Percentiles rank a stretch among this genome's conserved stretches.
Conservation (phyloP, 805 yeast species). For the Debaryomyces hansenii region DNA sequence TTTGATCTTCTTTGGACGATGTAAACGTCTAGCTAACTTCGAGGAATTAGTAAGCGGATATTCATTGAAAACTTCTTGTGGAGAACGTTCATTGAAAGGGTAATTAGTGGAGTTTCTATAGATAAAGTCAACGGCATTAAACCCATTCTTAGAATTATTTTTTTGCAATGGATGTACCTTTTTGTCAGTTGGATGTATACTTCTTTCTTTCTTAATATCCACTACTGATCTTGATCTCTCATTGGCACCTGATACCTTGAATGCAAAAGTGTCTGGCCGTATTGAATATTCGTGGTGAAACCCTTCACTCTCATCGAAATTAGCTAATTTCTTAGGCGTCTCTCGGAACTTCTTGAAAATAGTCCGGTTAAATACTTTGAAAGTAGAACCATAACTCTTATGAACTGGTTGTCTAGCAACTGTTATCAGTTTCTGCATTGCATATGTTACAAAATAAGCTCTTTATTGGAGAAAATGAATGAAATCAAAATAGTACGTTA, state of each 20-base stretch:
- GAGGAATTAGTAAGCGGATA: constrained; percentile 35
- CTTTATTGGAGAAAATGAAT: too few species aligned
- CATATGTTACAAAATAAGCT: too few species aligned
- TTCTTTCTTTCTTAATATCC: background rate
- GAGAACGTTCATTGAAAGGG: constrained; percentile 37
- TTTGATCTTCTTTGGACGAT: constrained; percentile 61
- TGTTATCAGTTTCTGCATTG: too few species aligned
- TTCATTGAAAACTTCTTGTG: constrained; percentile 38
- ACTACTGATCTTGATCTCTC: constrained; percentile 16
- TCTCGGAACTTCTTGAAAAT: constrained; percentile 3
- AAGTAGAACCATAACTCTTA: background rate
- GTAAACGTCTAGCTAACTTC: constrained; percentile 29
- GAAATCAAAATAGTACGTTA: too few species aligned
- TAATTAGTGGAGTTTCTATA: constrained; percentile 42
- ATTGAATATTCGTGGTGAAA: constrained; percentile 45
- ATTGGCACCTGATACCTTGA: constrained; percentile 31
- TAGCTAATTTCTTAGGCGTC: constrained; percentile 8
- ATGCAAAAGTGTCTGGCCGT: constrained; percentile 46
- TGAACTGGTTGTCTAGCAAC: too few species aligned
- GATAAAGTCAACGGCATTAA: constrained; percentile 32
- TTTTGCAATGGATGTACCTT: constrained; percentile 26
- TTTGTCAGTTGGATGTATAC: background rate
- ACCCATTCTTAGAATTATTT: constrained; percentile 1
- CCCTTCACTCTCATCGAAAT: constrained; percentile 7
- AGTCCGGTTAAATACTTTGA: background rate